These are phyloP conservation scores for Thecaphora frezii DNA, from an alignment of 1,284 basidiomycete genomes.

Conservation along the genomic window DNA sequence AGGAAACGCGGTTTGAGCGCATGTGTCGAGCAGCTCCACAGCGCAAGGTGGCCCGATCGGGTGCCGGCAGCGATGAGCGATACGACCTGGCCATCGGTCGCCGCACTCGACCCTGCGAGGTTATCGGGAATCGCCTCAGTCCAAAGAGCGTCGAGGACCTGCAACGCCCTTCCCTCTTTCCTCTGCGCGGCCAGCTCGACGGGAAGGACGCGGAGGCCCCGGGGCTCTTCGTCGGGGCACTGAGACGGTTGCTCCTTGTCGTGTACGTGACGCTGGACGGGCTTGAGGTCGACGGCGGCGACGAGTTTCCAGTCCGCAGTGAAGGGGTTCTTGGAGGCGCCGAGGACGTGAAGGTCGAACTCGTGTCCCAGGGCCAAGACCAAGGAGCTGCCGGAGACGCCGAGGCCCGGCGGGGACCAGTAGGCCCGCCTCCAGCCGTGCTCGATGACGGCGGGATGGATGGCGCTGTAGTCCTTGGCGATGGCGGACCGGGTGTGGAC, in stretches of 20 bases:
- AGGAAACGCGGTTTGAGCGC: background rate
- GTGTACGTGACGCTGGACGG: background rate
- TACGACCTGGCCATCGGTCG: no score
- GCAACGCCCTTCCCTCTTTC: background rate
- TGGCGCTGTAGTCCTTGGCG: slow-evolving; percentile 21
- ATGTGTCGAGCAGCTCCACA: slow-evolving; percentile 9
- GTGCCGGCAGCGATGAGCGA: slow-evolving; percentile 15
- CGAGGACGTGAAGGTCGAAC: slow-evolving; percentile 26
- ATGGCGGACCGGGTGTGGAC: slow-evolving; percentile 14
- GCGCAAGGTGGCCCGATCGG: slow-evolving; percentile 20
- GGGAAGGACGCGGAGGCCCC: background rate
- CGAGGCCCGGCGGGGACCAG: slow-evolving; percentile 32
- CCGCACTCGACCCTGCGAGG: background rate
- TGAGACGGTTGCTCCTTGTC: background rate
- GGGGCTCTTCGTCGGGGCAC: background rate
- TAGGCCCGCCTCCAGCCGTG: slow-evolving; percentile 19
- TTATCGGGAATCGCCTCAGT: background rate
- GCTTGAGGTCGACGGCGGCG: slow-evolving; percentile 6
- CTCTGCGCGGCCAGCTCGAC: background rate
- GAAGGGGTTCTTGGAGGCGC: slow-evolving; percentile 24
- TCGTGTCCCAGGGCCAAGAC: slow-evolving; percentile 28
- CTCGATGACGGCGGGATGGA: slow-evolving; percentile 15
- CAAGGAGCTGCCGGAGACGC: slow-evolving; percentile 23
- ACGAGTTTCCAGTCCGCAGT: slow-evolving; percentile 25
- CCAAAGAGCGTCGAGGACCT: background rate